Percentiles rank a stretch among this genome's conserved stretches.
These are phyloP conservation scores for Tubosaeta sp. DNA, from an alignment of 768 basidiomycete genomes.

Conservation along the genomic window DNA sequence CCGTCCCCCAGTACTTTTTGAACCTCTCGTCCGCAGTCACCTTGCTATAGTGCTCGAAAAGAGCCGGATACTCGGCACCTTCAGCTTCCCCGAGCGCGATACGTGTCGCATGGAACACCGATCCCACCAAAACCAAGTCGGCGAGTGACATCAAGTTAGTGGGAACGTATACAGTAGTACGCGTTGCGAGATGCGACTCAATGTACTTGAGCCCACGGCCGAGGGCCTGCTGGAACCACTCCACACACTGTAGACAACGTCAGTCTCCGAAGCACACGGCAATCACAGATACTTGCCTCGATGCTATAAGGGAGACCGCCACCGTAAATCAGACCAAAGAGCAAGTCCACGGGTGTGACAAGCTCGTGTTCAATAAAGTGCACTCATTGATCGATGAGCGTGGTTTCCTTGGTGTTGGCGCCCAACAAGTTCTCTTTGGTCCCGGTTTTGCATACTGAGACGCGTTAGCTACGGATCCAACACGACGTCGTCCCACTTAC, in stretches of 20 bases:
- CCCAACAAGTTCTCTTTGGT: conserved; percentile 1
- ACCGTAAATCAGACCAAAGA: neutral
- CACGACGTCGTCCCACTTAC: neutral
- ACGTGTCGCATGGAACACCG: neutral
- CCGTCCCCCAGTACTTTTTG: conserved; percentile 1
- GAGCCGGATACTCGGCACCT: conserved; percentile 5
- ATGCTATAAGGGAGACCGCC: neutral
- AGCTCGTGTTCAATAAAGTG: conserved; percentile 12
- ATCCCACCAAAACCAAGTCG: conserved; percentile 7
- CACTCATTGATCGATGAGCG: conserved; percentile 11
- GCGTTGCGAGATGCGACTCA: conserved; percentile 3
- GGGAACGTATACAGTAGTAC: conserved; percentile 1
- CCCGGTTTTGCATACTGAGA: neutral
- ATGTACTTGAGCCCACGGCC: conserved; percentile 1
- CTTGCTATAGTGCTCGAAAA: conserved; percentile 7
- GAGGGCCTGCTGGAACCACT: neutral
- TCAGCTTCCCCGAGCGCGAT: conserved; percentile 1
- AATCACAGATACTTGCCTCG: neutral
- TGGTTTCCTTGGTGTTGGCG: neutral
- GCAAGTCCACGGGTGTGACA: neutral
- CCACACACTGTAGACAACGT: neutral
- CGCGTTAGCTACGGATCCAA: neutral
- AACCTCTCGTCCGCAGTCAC: conserved; percentile 4
- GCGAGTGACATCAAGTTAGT: conserved; percentile 4
- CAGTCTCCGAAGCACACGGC: neutral